Conservation (phyloP, 306 rosid species). For the Acacia acuminata region DNA sequence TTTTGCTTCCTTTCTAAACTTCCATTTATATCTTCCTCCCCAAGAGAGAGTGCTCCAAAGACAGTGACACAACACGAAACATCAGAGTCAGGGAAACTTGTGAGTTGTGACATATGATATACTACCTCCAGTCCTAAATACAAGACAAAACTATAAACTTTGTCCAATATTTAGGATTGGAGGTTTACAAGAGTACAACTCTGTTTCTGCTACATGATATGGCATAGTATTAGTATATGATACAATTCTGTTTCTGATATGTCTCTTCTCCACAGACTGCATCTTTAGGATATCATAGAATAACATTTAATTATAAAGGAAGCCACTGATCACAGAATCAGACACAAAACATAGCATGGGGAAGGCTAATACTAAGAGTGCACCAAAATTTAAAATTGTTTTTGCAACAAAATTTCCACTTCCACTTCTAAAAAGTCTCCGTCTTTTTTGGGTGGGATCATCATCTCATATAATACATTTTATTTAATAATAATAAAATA, state of each 20-base stretch:
- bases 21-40: neutral
- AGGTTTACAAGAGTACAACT: no score
- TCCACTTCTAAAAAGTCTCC: neutral
- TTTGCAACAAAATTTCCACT: neutral
- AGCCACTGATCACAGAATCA: neutral
- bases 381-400: neutral
- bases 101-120: neutral
- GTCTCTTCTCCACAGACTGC: neutral
- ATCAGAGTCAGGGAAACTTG: neutral
- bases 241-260: neutral
- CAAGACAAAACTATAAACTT: no score
- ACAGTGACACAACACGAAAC: neutral
- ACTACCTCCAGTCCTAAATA: no score
- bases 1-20: neutral
- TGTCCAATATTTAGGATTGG: no score
- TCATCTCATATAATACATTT: no score
- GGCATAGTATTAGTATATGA: neutral
- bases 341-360: neutral
- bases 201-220: no score
- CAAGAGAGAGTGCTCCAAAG: neutral
- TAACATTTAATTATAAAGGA: neutral
- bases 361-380: neutral
- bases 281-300: neutral
- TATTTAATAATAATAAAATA: neutral
- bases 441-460: neutral